Evolutionary conservation across 1,284 basidiomycete genomes (phyloP), one percentile per base, ranked within the genome.

Genomic region (Apiotrichum montevideense): DNA sequence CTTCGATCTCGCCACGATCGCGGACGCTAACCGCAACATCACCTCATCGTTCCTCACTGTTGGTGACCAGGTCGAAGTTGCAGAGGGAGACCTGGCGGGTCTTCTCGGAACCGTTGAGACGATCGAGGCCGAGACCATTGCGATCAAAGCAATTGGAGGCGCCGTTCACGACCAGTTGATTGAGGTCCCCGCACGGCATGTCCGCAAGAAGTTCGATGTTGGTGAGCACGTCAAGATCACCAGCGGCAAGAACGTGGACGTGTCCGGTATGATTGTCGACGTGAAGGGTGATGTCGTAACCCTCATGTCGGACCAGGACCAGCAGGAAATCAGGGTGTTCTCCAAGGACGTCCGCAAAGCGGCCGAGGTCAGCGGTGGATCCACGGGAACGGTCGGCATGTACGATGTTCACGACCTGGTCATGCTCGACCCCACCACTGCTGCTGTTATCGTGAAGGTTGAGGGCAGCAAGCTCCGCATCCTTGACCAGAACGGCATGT

Each of bases 221-320:
- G 96, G 95, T 73, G 95, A 98, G 76, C 96, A 99, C 71, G 90
- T 99, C 79, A 98, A 98, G 79, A 95, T 98, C 57, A 92, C 97
- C 84, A 83, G 86, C 6, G 95, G 95, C 32, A 87, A 94, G 77
- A 97, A 98, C 70, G 84, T 85, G 8, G 91, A 96, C 69, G 93
- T 97, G 77, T 96, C 93, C 6, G 95, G 95, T 80, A 82, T 98
- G 67, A 94, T 98, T 29, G 88, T 98, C 45, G 88, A 91, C 35
- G 88, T 98, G 21, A 81, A 87, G 33, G 88, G 89, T 59, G 92
- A 93, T 63, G 84, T 95, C 8, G 90, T 98, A 11, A 98, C 95
- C 0, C 94, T 98, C 80, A 79, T 98, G 63, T 96, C 91, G n/a
- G 95, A 98, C 74, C 87, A 98, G 84, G 88, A 88, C 4, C 87